Percentiles rank a stretch among this genome's conserved stretches.
Evolutionary conservation across 2,329 filamentous ascomycete genomes (phyloP).

Genomic region (Ophiocordyceps unilateralis): DNA sequence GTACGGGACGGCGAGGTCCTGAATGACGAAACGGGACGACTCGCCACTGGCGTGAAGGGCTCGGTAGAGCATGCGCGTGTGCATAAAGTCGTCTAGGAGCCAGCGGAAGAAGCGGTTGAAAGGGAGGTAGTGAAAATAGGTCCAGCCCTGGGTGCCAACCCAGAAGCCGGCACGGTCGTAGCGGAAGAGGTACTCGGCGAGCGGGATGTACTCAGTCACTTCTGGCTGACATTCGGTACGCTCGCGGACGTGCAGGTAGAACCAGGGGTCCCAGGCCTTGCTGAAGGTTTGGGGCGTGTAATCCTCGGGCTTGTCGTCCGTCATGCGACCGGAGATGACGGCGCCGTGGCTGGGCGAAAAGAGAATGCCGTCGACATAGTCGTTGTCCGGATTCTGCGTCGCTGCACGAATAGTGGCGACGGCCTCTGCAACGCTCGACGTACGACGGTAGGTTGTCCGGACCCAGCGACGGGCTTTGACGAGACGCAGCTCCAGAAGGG

Average conservation of each 20-base stretch:
- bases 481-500: conserved; percentile 46
- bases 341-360: conserved; percentile 45
- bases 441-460: conserved; percentile 42
- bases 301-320: conserved; percentile 28
- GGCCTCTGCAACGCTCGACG: conserved; percentile 28
- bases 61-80: conserved; percentile 59
- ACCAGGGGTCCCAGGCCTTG: conserved; percentile 53
- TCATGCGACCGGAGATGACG: conserved; percentile 47
- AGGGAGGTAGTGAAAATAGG: conserved; percentile 47
- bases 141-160: conserved; percentile 49
- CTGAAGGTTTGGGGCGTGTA: conserved; percentile 34
- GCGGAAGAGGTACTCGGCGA: conserved; percentile 59
- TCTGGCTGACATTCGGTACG: conserved; percentile 15
- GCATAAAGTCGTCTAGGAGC: conserved; percentile 55
- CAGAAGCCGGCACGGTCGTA: conserved; percentile 64
- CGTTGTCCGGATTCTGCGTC: conserved; percentile 26
- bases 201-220: conserved; percentile 39
- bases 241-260: conserved; percentile 51
- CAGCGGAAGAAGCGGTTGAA: conserved; percentile 49
- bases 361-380: conserved; percentile 61
- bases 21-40: conserved; percentile 47
- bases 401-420: conserved; percentile 30
- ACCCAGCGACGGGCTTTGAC: conserved; percentile 44
- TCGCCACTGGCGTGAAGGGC: conserved; percentile 52
- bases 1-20: conserved; percentile 46